Base-by-base conservation (phyloP, 305 asterid genomes). In the Vinca major region DNA sequence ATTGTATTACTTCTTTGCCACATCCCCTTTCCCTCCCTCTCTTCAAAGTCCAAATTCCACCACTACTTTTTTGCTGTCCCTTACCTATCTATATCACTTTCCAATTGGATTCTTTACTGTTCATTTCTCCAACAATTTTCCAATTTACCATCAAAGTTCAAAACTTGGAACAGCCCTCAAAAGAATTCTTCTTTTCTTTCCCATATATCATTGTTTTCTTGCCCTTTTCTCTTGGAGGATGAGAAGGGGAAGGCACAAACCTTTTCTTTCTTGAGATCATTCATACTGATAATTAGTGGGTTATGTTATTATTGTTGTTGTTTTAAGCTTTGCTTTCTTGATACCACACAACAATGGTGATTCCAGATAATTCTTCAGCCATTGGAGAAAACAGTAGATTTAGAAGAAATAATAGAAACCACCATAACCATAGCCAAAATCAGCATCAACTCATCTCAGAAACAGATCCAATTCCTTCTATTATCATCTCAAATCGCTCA, bases 401-500 rank as follows among this genome's bases (percentile, higher is more conserved):
- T 65, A 68, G 77, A 71, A 80, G 74, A 65, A 47, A 69, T 65
- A 74, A 73, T 26, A 26, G 33, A 26, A 26, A 26, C 33, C 33
- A 26, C 33, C 33, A 26, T 71, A 74, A 68, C 71, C 71, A 66
- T 47, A 69, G 74, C 78, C 80, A 69, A 43, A 71, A 75, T 51
- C 68, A 75, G 10, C 45, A 68, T 10, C 69, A 73, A n/a, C 69
- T 74, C 70, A 74, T 63, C 63, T 54, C 73, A 9, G 75, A 73
- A 63, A 61, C 74, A 71, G 74, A 81, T 72, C 81, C 74, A 63
- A 73, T 75, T 56, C 80, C 80, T 52, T 57, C 68, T 44, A 16
- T 63, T 17, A 52, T 76, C 57, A 73, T 67, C 67, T 52, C 78
- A 33, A 55, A 60, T 37, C 77, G 79, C 65, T 73, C 83, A 58